Conservation (phyloP, 805 yeast genomes). For the Saitoella complicata region DNA sequence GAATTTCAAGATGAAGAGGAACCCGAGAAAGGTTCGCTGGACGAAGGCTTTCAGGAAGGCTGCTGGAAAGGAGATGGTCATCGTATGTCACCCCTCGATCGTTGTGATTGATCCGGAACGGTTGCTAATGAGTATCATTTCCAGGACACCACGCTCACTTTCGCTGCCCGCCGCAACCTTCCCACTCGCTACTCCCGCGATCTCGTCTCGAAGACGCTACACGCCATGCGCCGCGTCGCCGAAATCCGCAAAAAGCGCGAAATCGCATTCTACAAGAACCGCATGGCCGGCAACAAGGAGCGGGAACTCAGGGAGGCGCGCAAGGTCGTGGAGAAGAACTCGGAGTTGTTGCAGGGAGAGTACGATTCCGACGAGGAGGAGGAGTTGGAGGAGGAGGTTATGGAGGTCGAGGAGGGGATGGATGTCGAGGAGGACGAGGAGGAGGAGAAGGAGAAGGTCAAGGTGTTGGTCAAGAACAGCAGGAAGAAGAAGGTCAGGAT, state of each 20-base stretch:
- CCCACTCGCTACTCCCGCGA: slow-evolving; percentile 97
- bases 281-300: slow-evolving; percentile 96
- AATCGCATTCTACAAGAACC: slow-evolving; percentile 95
- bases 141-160: slow-evolving; percentile 87
- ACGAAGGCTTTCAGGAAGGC: slow-evolving; percentile 98
- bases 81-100: no score
- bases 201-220: slow-evolving; percentile 80
- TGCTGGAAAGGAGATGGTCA: slow-evolving; percentile 92
- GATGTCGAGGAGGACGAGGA: slow-evolving; percentile 32
- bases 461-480: slow-evolving; percentile 25
- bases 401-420: slow-evolving; percentile 28
- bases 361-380: slow-evolving; percentile 72
- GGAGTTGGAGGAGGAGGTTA: slow-evolving; percentile 40
- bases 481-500: slow-evolving; percentile 9
- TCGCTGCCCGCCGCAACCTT: slow-evolving; percentile 93
- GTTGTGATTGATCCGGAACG: no score
- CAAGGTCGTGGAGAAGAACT: slow-evolving; percentile 75
- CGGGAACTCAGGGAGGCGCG: slow-evolving; percentile 69
- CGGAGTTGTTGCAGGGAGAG: slow-evolving; percentile 83
- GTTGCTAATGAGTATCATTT: no score
- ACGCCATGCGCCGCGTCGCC: slow-evolving; percentile 91
- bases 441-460: slow-evolving; percentile 31
- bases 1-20: slow-evolving; percentile 92
- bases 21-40: slow-evolving; percentile 86
- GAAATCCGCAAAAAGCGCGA: slow-evolving; percentile 93